phyloP scores from a whole-genome alignment of 129 eudicot genomes.

The Saussurea involucrata region DNA sequence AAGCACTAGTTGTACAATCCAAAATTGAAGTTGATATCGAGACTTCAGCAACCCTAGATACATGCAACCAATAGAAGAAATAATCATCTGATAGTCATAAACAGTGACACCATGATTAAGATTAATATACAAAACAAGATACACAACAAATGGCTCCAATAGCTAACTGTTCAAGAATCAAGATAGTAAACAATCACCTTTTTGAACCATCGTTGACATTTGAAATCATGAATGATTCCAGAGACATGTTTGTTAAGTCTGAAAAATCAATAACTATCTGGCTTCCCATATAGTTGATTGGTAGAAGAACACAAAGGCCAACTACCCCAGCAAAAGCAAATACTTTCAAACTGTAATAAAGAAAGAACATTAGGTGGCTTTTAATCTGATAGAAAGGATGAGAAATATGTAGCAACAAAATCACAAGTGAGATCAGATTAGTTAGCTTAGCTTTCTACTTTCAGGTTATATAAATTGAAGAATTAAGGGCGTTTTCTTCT shows the following conservation, averaged over 20 bases:
- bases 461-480: neutral
- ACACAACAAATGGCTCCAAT: neutral
- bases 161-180: neutral
- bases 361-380: slow-evolving; percentile 19
- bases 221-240: slow-evolving; percentile 84
- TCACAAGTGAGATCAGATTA: neutral
- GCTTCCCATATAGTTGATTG: slow-evolving; percentile 74
- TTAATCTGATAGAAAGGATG: neutral
- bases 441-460: neutral
- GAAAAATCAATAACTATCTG: slow-evolving; percentile 59
- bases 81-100: slow-evolving; percentile 2
- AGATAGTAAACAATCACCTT: slow-evolving; percentile 36
- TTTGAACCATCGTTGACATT: slow-evolving; percentile 90
- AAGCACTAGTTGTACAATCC: neutral
- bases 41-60: slow-evolving; percentile 6
- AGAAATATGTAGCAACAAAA: neutral
- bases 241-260: slow-evolving; percentile 56
- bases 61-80: slow-evolving; percentile 6
- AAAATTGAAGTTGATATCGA: neutral
- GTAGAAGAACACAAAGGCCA: slow-evolving; percentile 81
- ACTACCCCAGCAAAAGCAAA: slow-evolving; percentile 68
- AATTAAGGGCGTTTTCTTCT: neutral
- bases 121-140: neutral
- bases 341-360: slow-evolving; percentile 62
- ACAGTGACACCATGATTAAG: slow-evolving; percentile 4